Conservation (phyloP, 75 land plant species). For the Sequoiadendron giganteum region DNA sequence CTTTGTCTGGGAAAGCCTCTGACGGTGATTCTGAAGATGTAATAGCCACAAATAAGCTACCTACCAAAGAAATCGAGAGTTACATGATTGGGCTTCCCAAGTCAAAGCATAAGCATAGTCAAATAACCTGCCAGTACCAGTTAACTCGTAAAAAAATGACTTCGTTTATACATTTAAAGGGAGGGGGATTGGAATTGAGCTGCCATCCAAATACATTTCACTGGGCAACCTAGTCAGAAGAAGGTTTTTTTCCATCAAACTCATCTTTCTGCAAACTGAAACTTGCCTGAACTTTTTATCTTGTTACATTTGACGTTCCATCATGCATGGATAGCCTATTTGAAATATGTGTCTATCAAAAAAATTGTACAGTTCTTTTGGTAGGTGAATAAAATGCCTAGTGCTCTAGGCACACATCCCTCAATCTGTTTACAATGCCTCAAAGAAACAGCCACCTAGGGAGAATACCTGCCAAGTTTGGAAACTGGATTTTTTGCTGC, state of each 20-base stretch:
- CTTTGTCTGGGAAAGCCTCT: background rate
- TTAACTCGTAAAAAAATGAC: background rate
- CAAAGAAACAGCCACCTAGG: background rate
- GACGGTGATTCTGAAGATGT: background rate
- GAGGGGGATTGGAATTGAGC: background rate
- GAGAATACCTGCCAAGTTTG: background rate
- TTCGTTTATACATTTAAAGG: background rate
- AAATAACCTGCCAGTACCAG: background rate
- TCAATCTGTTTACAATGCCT: background rate
- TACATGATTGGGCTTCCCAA: background rate
- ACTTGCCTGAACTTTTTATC: background rate
- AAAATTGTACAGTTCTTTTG: background rate
- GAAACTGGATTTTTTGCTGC: background rate
- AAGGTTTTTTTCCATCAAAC: background rate
- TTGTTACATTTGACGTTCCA: background rate
- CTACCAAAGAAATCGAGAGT: slow-evolving; percentile 7
- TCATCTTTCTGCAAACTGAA: background rate
- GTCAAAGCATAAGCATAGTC: background rate
- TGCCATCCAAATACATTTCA: background rate
- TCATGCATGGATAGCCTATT: background rate
- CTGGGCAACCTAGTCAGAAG: background rate
- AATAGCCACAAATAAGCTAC: slow-evolving; percentile 5
- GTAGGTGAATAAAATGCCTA: background rate
- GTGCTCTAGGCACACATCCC: background rate
- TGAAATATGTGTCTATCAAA: background rate